Percentiles rank a stretch among this genome's conserved stretches.
Conservation (phyloP, 257 asterid species). For the Nicotiana obtusifolia region DNA sequence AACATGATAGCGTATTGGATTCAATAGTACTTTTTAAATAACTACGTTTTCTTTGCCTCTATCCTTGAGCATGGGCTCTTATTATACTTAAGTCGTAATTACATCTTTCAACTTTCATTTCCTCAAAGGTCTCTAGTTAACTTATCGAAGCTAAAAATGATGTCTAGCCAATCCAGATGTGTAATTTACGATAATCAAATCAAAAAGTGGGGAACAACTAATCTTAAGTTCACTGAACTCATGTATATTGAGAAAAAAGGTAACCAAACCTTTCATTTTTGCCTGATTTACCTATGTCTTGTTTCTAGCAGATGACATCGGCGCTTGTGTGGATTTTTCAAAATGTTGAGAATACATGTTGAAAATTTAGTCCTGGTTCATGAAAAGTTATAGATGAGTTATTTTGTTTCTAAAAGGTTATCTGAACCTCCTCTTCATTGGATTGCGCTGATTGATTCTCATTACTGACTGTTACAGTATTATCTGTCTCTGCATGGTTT, state of each 20-base stretch:
- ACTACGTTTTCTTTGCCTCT: not conserved
- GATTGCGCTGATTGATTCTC: not conserved
- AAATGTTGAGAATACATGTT: not conserved
- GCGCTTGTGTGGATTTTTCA: not conserved
- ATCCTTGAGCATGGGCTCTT: not conserved
- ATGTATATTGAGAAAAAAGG: not conserved
- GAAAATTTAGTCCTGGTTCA: not conserved
- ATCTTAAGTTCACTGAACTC: not conserved
- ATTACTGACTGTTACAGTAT: not conserved
- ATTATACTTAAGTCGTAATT: not conserved
- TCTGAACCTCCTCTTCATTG: not conserved
- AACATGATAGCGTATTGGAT: not conserved
- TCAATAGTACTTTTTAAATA: not conserved
- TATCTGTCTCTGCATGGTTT: not conserved
- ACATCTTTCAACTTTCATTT: not conserved
- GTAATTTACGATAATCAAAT: not conserved
- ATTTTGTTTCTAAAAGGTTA: not conserved
- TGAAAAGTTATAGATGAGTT: not conserved
- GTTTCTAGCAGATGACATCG: not conserved
- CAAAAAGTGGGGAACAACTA: not conserved
- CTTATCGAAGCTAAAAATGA: not conserved
- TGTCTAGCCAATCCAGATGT: not conserved
- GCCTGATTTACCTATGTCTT: not conserved
- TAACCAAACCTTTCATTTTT: not conserved
- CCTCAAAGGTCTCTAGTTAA: not conserved